Evolutionary conservation across 2,329 filamentous ascomycete species (phyloP).

Genomic region (Penicillium sclerotigenum): DNA sequence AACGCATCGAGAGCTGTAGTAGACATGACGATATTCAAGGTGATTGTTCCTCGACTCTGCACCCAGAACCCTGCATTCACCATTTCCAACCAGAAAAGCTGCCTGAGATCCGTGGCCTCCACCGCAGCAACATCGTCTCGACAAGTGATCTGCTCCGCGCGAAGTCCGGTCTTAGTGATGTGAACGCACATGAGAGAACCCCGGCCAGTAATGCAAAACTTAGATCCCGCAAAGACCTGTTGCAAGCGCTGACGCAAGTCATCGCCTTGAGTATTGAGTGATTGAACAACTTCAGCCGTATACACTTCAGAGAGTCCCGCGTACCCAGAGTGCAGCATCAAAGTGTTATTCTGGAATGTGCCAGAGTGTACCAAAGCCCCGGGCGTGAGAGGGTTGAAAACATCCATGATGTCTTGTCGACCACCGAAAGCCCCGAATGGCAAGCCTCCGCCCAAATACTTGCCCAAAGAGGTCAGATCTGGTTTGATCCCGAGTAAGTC

Average conservation of each 20-base stretch:
- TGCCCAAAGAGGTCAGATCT: conserved; percentile 64
- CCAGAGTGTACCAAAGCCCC: conserved; percentile 53
- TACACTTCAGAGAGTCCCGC: neutral
- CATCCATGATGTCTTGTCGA: conserved; percentile 52
- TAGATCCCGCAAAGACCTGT: neutral
- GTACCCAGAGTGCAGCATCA: conserved; percentile 3
- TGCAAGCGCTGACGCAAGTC: neutral
- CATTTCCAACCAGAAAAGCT: conserved; percentile 7
- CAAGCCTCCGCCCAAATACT: conserved; percentile 65
- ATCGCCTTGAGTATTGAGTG: neutral
- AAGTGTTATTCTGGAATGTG: conserved; percentile 65
- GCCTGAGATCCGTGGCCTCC: conserved; percentile 1
- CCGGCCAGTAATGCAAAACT: neutral
- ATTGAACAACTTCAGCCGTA: neutral
- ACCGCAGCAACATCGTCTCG: neutral
- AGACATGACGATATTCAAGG: conserved; percentile 2
- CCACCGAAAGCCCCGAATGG: conserved; percentile 67
- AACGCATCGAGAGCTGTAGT: neutral
- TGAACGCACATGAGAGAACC: conserved; percentile 4
- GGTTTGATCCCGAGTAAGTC: conserved; percentile 33
- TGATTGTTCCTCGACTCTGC: conserved; percentile 6
- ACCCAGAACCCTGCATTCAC: conserved; percentile 7
- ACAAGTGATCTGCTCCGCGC: conserved; percentile 1
- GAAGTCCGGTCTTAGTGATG: neutral
- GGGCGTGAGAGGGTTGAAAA: conserved; percentile 36